Base-by-base conservation (phyloP, 345 rosid species). In the Citrus reticulata region DNA sequence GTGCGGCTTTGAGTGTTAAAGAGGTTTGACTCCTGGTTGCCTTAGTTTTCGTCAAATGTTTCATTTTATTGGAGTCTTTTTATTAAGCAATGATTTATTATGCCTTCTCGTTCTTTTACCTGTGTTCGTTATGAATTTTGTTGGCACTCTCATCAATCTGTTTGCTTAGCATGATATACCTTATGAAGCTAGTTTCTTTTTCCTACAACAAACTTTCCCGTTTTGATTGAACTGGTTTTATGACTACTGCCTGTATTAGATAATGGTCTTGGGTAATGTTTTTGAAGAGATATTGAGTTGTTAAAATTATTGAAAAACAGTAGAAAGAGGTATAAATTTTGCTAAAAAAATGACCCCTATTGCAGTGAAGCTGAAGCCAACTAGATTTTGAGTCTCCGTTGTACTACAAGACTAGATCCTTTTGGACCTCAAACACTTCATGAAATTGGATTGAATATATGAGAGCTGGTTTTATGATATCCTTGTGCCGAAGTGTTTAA, bases 1-100 rank as follows among this genome's bases (percentile, higher is more conserved):
- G 99, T 65, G 98, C 99, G 68, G 99, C 99, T 80, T 84, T 96
- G 81, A 94, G 98, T 86, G 97, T 96, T 66, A 94, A 94, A 85
- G 99, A 96, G 99, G 99, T 93, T 77, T 72, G 89, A 42, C 57
- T 49, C 70, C 22, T 74, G 34, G 20, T 81, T 76, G 22, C 58
- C 64, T 61, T 29, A n/a, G 27, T 20, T 73, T 68, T 40, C 32
- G 30, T 74, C 40, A 2, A 46, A 22, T 69, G 34, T 60, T 66
- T 37, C 80, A 29, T 78, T 39, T 65, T 29, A 27, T 40, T 11
- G 32, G 39, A 34, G 34, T 64, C 25, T 68, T 11, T 39, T 25
- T 25, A 9, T 17, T 5, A 11, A 62, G 57, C 37, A 61, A 40
- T 7, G 25, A 59, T 17, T 73, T 40, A 62, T 20, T n/a, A 25